phyloP scores from a whole-genome alignment of 2,329 filamentous ascomycete species.

The Colletotrichum sp. region DNA sequence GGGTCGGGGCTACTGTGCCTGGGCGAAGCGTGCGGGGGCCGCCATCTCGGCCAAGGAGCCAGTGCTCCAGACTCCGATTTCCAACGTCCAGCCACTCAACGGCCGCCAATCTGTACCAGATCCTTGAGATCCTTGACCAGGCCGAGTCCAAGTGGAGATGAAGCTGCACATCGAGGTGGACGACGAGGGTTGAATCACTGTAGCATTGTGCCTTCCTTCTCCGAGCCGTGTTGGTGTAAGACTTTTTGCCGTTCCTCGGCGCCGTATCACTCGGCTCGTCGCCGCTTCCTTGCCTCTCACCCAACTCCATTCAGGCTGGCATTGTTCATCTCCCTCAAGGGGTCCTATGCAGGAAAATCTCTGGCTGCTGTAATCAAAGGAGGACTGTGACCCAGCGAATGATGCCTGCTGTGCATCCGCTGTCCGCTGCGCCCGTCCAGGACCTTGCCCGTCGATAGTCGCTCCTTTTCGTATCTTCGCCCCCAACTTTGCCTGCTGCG shows the following conservation, averaged over 20 bases:
- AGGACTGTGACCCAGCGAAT: not conserved
- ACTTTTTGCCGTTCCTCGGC: not conserved
- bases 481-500: not conserved
- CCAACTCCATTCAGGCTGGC: not conserved
- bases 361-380: not conserved
- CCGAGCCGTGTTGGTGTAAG: not conserved
- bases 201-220: not conserved
- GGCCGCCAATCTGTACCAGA: not conserved
- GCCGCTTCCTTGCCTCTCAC: not conserved
- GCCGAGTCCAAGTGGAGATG: constrained; percentile 9
- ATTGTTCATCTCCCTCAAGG: constrained; percentile 13
- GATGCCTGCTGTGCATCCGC: not conserved
- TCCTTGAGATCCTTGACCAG: constrained; percentile 1
- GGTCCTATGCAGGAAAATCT: not conserved
- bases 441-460: not conserved
- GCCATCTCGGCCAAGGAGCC: constrained; percentile 6
- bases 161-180: not conserved
- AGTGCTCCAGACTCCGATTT: not conserved
- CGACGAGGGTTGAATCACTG: not conserved
- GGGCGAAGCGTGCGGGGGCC: not conserved
- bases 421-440: not conserved
- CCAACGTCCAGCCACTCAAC: constrained; percentile 11
- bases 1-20: not conserved
- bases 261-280: not conserved
- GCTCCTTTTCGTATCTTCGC: not conserved